A percentile compares a stretch with the other conserved stretches of the same genome.
Conservation (phyloP, 202 grass and related monocot species). For the Carex sylvatica region DNA sequence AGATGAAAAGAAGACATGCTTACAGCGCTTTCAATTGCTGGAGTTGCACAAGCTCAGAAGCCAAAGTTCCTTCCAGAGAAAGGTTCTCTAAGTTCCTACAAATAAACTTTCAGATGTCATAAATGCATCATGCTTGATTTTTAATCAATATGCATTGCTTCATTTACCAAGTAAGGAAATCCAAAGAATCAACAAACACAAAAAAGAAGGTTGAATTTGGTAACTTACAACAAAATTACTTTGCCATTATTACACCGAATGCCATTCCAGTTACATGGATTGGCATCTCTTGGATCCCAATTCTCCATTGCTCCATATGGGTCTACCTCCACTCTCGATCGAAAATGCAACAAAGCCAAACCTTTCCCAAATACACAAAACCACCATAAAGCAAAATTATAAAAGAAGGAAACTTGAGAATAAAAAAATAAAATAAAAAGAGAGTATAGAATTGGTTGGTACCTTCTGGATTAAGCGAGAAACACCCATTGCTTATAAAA, state of each 20-base stretch:
- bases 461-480: slow-evolving; percentile 83
- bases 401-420: slow-evolving; percentile 20
- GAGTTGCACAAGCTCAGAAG: slow-evolving; percentile 65
- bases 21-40: slow-evolving; percentile 84
- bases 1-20: slow-evolving; percentile 35
- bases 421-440: not conserved
- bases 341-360: slow-evolving; percentile 62
- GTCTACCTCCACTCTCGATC: slow-evolving; percentile 61
- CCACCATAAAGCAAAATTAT: not conserved
- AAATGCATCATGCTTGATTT: not conserved
- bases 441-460: not conserved
- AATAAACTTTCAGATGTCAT: slow-evolving; percentile 23
- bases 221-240: slow-evolving; percentile 76
- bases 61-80: slow-evolving; percentile 71
- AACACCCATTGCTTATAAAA: slow-evolving; percentile 45
- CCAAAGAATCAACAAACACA: not conserved
- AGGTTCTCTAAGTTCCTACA: slow-evolving; percentile 74
- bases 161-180: slow-evolving; percentile 1
- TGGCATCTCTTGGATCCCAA: slow-evolving; percentile 48
- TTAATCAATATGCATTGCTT: not conserved
- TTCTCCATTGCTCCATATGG: slow-evolving; percentile 60
- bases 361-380: slow-evolving; percentile 42
- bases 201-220: not conserved
- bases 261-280: slow-evolving; percentile 82
- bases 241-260: slow-evolving; percentile 53